Evolutionary conservation across 2,329 filamentous ascomycete genomes (phyloP).

Genomic region (Exophiala sp.): DNA sequence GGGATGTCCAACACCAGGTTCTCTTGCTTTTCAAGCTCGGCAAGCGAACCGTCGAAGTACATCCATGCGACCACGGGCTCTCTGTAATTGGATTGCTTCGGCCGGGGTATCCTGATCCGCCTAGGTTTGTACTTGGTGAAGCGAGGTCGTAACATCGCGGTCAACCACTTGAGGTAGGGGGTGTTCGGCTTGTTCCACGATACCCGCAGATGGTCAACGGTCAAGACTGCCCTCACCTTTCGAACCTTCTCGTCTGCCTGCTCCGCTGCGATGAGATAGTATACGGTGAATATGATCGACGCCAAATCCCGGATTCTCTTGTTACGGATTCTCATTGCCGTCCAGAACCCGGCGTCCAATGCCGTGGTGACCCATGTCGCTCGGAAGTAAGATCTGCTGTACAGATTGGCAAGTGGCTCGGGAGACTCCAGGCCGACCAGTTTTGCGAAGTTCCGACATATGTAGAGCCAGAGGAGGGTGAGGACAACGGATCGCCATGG

Average conservation of each 20-base stretch:
- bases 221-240: constrained; percentile 78
- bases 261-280: constrained; percentile 89
- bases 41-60: constrained; percentile 84
- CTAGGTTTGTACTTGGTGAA: constrained; percentile 76
- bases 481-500: constrained; percentile 84
- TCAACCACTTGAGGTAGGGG: constrained; percentile 71
- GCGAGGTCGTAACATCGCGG: constrained; percentile 66
- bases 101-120: constrained; percentile 76
- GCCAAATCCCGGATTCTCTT: constrained; percentile 78
- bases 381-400: constrained; percentile 85
- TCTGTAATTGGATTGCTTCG: constrained; percentile 70
- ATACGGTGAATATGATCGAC: constrained; percentile 76
- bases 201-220: constrained; percentile 82
- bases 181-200: constrained; percentile 94
- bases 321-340: constrained; percentile 80
- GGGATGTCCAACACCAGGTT: constrained; percentile 83
- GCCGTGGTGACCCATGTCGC: constrained; percentile 96
- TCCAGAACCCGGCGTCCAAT: constrained; percentile 95
- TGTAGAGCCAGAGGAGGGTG: constrained; percentile 85
- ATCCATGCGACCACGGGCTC: constrained; percentile 83
- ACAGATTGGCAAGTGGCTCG: constrained; percentile 89
- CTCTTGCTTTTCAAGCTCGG: constrained; percentile 67
- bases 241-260: constrained; percentile 94
- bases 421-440: constrained; percentile 85
- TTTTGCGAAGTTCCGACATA: constrained; percentile 87